phyloP scores from a whole-genome alignment of 2,329 filamentous ascomycete genomes.

The Stylonectria norvegica region DNA sequence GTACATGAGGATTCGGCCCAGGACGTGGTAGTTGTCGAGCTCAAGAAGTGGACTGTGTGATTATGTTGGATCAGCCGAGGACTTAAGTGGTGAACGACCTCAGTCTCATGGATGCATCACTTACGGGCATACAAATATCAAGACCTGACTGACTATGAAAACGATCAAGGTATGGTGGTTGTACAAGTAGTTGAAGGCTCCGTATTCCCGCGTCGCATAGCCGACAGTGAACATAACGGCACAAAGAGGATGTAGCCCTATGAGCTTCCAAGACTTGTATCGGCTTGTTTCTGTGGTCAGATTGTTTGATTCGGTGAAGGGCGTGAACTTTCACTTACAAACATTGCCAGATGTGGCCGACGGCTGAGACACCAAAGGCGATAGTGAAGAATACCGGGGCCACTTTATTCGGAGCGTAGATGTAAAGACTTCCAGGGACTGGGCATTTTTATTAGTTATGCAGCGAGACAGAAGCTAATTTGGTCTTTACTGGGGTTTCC shows the following conservation, averaged over 20 bases:
- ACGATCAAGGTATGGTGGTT: constrained; percentile 31
- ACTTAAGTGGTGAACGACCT: too few relatives aligned
- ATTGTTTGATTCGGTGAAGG: too few relatives aligned
- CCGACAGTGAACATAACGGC: constrained; percentile 50
- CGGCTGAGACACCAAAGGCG: constrained; percentile 43
- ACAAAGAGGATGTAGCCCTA: constrained; percentile 48
- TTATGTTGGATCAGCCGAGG: too few relatives aligned
- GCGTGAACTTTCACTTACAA: constrained; percentile 24
- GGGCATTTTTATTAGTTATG: not conserved
- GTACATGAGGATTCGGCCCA: constrained; percentile 60
- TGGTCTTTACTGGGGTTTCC: not conserved
- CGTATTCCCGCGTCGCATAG: constrained; percentile 51
- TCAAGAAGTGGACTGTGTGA: constrained; percentile 54
- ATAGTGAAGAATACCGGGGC: constrained; percentile 53
- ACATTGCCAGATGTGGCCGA: constrained; percentile 53
- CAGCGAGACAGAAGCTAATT: too few relatives aligned
- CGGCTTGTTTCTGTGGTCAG: constrained; percentile 33
- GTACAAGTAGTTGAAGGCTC: constrained; percentile 46
- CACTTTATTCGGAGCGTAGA: constrained; percentile 53
- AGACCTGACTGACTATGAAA: constrained; percentile 43
- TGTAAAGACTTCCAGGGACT: constrained; percentile 12
- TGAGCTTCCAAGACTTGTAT: constrained; percentile 50
- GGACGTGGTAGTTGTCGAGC: constrained; percentile 61
- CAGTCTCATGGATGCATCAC: constrained; percentile 12
- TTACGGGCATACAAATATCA: constrained; percentile 37